These are phyloP conservation scores for Coniella lustricola DNA, from an alignment of 2,329 filamentous ascomycete species.

Conservation along the genomic window DNA sequence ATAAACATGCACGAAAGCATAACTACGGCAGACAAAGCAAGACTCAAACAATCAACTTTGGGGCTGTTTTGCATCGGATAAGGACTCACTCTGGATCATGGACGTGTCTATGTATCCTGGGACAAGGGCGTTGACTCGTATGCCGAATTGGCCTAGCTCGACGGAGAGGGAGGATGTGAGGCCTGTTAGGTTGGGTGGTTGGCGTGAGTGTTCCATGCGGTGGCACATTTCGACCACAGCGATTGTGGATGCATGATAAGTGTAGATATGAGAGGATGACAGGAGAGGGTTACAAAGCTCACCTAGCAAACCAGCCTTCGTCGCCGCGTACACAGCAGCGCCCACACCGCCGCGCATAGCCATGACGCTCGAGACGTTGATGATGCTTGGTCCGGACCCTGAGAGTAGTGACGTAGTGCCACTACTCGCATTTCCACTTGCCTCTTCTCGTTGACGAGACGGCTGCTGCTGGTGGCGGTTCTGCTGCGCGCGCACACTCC, in stretches of 20 bases:
- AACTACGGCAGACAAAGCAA: background rate
- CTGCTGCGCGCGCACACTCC: slow-evolving; percentile 7
- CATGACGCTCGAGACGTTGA: slow-evolving; percentile 75
- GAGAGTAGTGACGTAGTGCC: too few relatives aligned
- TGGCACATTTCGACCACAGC: too few relatives aligned
- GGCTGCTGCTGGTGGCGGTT: slow-evolving; percentile 22
- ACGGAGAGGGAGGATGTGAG: slow-evolving; percentile 61
- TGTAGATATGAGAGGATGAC: too few relatives aligned
- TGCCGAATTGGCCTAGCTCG: slow-evolving; percentile 52
- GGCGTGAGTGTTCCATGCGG: too few relatives aligned
- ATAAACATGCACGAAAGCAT: too few relatives aligned
- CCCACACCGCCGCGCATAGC: slow-evolving; percentile 63
- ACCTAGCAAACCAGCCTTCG: slow-evolving; percentile 74
- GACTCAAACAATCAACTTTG: background rate
- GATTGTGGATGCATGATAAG: too few relatives aligned
- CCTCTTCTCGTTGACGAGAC: background rate
- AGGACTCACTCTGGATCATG: slow-evolving; percentile 63
- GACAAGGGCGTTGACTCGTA: slow-evolving; percentile 74
- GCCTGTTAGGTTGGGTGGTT: slow-evolving; percentile 35
- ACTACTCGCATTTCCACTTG: too few relatives aligned
- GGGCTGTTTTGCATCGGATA: background rate
- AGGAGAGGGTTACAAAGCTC: slow-evolving; percentile 20
- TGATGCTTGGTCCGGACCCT: slow-evolving; percentile 48
- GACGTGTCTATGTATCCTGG: slow-evolving; percentile 77
- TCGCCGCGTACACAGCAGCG: slow-evolving; percentile 65